A percentile compares a stretch with the other conserved stretches of the same genome.
phyloP scores from a whole-genome alignment of 2,329 filamentous ascomycete genomes.

The Dothiorella sarmentorum region DNA sequence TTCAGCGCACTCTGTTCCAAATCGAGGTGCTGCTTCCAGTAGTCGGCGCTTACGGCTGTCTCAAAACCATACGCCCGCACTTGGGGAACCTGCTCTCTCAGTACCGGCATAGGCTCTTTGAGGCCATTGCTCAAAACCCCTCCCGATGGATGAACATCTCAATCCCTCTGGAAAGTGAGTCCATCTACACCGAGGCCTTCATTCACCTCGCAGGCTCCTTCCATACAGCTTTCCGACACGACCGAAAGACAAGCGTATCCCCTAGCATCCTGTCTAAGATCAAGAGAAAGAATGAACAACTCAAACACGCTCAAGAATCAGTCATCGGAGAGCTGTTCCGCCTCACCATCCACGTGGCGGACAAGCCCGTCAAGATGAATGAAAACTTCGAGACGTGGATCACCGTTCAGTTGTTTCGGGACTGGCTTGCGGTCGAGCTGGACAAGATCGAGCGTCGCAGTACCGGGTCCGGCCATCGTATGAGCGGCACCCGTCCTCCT shows the following conservation, averaged over 20 bases:
- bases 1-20: conserved; percentile 25
- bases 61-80: conserved; percentile 25
- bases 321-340: conserved; percentile 29
- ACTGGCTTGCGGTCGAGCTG: conserved; percentile 27
- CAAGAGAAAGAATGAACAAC: conserved; percentile 20
- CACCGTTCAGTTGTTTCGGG: conserved; percentile 31
- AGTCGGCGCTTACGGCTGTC: conserved; percentile 26
- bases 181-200: conserved; percentile 36
- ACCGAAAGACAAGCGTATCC: neutral
- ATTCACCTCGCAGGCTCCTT: conserved; percentile 30
- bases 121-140: conserved; percentile 32
- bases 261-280: conserved; percentile 19
- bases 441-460: neutral
- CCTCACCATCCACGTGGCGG: conserved; percentile 21
- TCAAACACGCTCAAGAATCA: conserved; percentile 20
- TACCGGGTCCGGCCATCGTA: neutral
- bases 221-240: neutral
- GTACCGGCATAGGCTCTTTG: conserved; percentile 27
- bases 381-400: conserved; percentile 27
- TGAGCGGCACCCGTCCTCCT: too few relatives aligned
- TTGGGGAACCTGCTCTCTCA: conserved; percentile 25
- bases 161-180: conserved; percentile 25
- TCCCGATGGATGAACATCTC: conserved; percentile 33
- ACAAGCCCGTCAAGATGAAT: conserved; percentile 2
- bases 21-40: conserved; percentile 29